Conservation (phyloP, 2,329 filamentous ascomycete species). For the Ascochyta fabae region DNA sequence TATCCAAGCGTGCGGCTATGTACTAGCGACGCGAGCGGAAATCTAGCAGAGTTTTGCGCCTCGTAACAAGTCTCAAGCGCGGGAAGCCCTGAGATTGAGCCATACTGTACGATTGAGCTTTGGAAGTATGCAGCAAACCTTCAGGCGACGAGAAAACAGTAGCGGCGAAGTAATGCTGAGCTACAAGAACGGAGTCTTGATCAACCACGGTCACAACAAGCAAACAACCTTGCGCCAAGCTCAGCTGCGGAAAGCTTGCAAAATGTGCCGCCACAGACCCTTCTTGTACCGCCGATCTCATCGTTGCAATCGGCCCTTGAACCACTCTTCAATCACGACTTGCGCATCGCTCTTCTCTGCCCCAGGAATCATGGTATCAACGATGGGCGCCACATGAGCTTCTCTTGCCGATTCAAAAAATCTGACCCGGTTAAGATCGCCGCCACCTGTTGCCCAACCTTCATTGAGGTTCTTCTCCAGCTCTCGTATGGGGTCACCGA, state of each 20-base stretch:
- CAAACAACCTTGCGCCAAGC: neutral
- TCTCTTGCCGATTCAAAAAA: conserved; percentile 22
- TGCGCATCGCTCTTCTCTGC: conserved; percentile 15
- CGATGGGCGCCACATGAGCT: conserved; percentile 30
- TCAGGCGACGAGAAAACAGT: no score
- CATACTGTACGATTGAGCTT: no score
- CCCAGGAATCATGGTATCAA: conserved; percentile 22
- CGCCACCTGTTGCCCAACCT: conserved; percentile 29
- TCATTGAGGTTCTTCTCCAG: conserved; percentile 11
- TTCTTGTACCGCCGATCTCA: conserved; percentile 7
- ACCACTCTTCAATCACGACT: conserved; percentile 22
- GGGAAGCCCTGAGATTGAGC: no score
- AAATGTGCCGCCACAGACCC: neutral
- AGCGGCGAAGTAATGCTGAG: no score
- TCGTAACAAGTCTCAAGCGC: neutral
- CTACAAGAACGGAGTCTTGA: no score
- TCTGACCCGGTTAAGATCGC: conserved; percentile 11
- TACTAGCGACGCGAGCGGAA: conserved; percentile 1
- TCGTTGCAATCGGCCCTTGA: conserved; percentile 14
- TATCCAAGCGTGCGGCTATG: neutral
- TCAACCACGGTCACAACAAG: no score
- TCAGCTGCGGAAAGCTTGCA: conserved; percentile 11
- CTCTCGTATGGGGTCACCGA: conserved; percentile 22
- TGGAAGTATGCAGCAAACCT: no score
- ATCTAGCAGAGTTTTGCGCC: conserved; percentile 3